Conservation (phyloP, 1,284 basidiomycete genomes). For the Waitea zeae region DNA sequence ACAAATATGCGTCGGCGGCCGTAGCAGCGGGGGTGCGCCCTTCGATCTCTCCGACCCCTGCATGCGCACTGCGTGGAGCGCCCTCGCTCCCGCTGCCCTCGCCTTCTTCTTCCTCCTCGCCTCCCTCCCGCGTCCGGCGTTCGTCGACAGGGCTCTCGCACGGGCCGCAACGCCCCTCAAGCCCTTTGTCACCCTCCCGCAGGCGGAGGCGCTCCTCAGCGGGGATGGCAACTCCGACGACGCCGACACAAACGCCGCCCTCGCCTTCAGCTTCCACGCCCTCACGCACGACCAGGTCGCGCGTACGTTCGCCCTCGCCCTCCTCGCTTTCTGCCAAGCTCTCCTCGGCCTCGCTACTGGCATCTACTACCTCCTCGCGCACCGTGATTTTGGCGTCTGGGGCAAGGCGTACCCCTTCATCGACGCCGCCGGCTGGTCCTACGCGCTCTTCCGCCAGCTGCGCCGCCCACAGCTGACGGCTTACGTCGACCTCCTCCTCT, state of each 20-base stretch:
- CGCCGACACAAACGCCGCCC: no score
- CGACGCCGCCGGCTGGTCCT: slow-evolving; percentile 35
- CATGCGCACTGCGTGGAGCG: slow-evolving; percentile 36
- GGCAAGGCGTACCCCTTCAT: slow-evolving; percentile 13
- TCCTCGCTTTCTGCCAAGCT: no score
- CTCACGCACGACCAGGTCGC: no score
- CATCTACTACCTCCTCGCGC: slow-evolving; percentile 17
- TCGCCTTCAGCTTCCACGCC: no score
- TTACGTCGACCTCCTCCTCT: slow-evolving; percentile 31
- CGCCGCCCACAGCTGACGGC: slow-evolving; percentile 23
- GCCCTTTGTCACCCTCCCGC: slow-evolving; percentile 32
- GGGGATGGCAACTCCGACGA: slow-evolving; percentile 11
- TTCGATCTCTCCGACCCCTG: slow-evolving; percentile 35
- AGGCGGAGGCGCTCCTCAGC: slow-evolving; percentile 33
- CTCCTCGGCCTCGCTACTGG: slow-evolving; percentile 31
- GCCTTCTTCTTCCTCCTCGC: slow-evolving; percentile 26
- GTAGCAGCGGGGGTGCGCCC: no score
- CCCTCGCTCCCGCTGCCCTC: slow-evolving; percentile 31
- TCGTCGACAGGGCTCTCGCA: slow-evolving; percentile 6
- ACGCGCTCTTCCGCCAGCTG: slow-evolving; percentile 26
- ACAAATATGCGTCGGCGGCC: no score
- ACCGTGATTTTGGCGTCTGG: neutral
- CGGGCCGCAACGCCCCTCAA: slow-evolving; percentile 19
- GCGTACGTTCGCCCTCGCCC: slow-evolving; percentile 23
- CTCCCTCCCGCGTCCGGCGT: slow-evolving; percentile 18